A percentile compares a stretch with the other conserved stretches of the same genome.
Evolutionary conservation across 306 rosid genomes (phyloP).

Genomic region (Senna tora): DNA sequence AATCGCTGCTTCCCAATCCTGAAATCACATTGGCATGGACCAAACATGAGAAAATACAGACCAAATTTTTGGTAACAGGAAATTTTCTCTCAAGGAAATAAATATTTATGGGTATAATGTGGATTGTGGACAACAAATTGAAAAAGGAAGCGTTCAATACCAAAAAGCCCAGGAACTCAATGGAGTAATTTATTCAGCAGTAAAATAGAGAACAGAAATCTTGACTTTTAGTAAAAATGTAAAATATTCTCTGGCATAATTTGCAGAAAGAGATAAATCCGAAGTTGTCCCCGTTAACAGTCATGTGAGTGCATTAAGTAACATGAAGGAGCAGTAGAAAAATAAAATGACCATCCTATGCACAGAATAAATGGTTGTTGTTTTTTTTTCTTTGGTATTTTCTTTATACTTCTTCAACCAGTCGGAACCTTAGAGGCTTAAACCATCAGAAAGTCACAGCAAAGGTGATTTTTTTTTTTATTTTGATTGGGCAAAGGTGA

Average conservation of each 20-base stretch:
- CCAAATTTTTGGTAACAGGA: neutral
- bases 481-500: too few species aligned
- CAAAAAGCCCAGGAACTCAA: neutral
- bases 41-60: conserved; percentile 15
- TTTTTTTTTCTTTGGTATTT: neutral
- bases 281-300: neutral
- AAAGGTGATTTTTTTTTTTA: too few species aligned
- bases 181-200: neutral
- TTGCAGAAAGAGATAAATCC: neutral
- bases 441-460: conserved; percentile 9
- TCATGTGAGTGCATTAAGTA: neutral
- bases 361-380: neutral
- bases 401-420: neutral
- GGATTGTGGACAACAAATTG: conserved; percentile 28
- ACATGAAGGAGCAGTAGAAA: neutral
- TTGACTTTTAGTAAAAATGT: neutral
- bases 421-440: neutral
- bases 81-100: neutral
- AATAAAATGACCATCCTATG: conserved; percentile 13
- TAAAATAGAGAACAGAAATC: neutral
- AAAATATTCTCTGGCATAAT: conserved; percentile 5
- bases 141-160: neutral
- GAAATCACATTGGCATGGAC: conserved; percentile 21
- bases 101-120: neutral
- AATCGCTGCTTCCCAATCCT: conserved; percentile 78